Base-by-base conservation (phyloP, 2,329 filamentous ascomycete genomes). In the Phialocephala subalpina region DNA sequence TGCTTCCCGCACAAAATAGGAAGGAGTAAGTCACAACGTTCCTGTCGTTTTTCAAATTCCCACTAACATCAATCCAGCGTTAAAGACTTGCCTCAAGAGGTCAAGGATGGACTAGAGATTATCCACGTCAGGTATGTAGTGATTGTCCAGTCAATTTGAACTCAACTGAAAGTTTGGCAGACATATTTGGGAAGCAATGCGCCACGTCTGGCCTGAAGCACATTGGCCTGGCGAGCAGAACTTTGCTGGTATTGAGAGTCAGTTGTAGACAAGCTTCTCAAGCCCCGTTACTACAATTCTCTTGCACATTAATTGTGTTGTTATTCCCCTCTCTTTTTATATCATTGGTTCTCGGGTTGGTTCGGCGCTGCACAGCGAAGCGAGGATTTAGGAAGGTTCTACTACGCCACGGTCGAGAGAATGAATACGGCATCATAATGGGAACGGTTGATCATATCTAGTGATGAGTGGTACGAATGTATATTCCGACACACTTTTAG, bases 141-240 rank as follows among this genome's bases (percentile, higher is more conserved):
- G 35, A 55, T 67, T 67, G 67, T 59, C n/a, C 40, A 2, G 22
- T 47, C 40, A 47, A 45, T 22, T 22, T 47, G 47, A 22, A 18
- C 42, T 20, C 29, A 68, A 67, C 68, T 68, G 70, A 64, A 66
- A 63, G 53, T 71, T 64, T 53, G 62, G 20, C 71, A 93, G 92
- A 69, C 92, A 97, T 78, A 95, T 98, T 68, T 97, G 94, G 93
- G 95, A 98, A 80, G 95, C 94, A 29, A 89, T 99, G 77, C 89
- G 91, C 66, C 84, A 91, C 69, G 91, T 99, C 70, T 99, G 96
- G 96, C 96, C 96, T 1, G 93, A 97, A 73, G 90, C 87, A 47
- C 87, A 91, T 73, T 97, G 94, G 92, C 92, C 93, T 22, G 89
- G 90, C 66, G 89, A 93, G 75, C 86, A 89, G 73, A 86, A 87